Evolutionary conservation across 495 filamentous ascomycete genomes (phyloP), one percentile per base, ranked within the genome.

Genomic region (Neurospora sp.): DNA sequence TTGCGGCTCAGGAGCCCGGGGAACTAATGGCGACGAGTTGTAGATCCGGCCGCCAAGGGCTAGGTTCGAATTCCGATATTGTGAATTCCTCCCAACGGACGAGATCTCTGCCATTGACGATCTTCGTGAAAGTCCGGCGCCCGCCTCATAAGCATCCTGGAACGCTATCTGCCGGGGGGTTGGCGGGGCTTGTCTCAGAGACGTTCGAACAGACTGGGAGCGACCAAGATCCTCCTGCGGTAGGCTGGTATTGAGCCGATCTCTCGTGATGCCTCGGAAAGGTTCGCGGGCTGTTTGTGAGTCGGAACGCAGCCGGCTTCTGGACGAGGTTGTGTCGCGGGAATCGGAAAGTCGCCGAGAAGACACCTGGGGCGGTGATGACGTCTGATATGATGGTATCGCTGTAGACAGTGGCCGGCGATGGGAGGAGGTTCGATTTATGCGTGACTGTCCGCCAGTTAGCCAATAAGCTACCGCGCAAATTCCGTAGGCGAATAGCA

Each of bases 1-100:
- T 69, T 79, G 80, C 11, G 76, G 20, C 39, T 83, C 82, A 48
- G 83, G 71, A 70, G 82, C 72, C 81, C 87, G 81, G 76, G 87
- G 82, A 10, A 85, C 84, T 39, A 89, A 77, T n/a, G 87, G 87
- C 2, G 88, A 89, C 3, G 87, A 88, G 72, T 84, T 84, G 74
- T 88, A 86, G 48, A 80, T 79, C 77, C 88, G 78, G 74, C 83
- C 78, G 71, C 85, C 80, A 76, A 89, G 79, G 59, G 89, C 89
- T 31, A 91, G 80, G 71, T 84, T 86, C 6, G 87, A 84, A 70
- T 87, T 85, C 73, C 88, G 87, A 71, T 87, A 84, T 2, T 84
- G 81, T 1, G 85, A 37, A 35, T 80, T 74, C 59, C 82, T 86
- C 38, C 83, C 72, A 7, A 75, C 72, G 38, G 75, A 71, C 1